phyloP scores from a whole-genome alignment of 805 yeast species.

The Candida golubevii region DNA sequence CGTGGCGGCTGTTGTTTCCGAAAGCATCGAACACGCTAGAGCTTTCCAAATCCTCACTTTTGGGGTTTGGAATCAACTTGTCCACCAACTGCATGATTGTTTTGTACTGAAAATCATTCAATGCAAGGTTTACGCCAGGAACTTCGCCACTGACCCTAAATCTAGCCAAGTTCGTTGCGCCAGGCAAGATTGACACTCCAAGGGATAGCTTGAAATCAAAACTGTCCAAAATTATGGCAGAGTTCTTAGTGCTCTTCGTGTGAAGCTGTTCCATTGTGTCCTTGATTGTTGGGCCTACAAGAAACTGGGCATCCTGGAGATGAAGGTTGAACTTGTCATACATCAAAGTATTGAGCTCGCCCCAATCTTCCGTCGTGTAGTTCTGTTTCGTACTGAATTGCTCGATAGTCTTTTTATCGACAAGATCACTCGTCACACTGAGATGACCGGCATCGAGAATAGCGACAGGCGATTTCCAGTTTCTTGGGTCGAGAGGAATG shows the following conservation, averaged over 20 bases:
- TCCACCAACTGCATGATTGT: conserved; percentile 76
- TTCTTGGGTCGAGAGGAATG: conserved; percentile 74
- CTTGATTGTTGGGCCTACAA: conserved; percentile 79
- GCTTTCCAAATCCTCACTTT: conserved; percentile 29
- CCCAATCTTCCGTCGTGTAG: conserved; percentile 70
- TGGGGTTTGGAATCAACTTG: conserved; percentile 54
- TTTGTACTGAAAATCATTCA: conserved; percentile 89
- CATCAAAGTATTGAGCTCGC: conserved; percentile 69
- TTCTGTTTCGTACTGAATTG: conserved; percentile 60
- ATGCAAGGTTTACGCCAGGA: conserved; percentile 63
- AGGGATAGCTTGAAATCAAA: conserved; percentile 68
- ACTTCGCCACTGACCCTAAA: conserved; percentile 72
- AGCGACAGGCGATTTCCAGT: conserved; percentile 83
- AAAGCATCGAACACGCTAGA: conserved; percentile 34
- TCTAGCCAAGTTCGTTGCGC: conserved; percentile 67
- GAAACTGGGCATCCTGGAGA: conserved; percentile 80
- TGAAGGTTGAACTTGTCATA: conserved; percentile 80
- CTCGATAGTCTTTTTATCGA: conserved; percentile 61
- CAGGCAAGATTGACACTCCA: conserved; percentile 83
- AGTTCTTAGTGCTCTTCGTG: conserved; percentile 33
- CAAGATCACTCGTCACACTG: conserved; percentile 75
- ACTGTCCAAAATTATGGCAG: conserved; percentile 68
- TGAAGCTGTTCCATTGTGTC: conserved; percentile 74
- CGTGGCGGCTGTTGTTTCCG: conserved; percentile 13
- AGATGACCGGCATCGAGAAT: conserved; percentile 95